Evolutionary conservation across 2,329 filamentous ascomycete species (phyloP).

Genomic region (Albifimbria verrucaria): DNA sequence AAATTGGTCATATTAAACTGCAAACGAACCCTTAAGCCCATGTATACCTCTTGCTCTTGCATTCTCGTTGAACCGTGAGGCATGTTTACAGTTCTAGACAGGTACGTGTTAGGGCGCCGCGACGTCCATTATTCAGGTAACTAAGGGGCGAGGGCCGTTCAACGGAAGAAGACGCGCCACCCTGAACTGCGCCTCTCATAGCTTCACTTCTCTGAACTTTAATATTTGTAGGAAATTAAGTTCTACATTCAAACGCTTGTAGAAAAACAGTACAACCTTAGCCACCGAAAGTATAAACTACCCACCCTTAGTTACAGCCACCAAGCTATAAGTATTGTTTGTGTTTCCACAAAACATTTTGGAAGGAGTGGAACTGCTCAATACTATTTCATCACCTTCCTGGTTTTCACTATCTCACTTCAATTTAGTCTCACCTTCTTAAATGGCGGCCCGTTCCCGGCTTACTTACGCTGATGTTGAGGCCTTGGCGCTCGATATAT

Average conservation of each 20-base stretch:
- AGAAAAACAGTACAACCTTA: not conserved
- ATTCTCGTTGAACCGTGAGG: no score
- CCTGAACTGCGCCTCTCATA: no score
- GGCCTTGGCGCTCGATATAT: not conserved
- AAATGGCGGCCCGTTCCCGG: not conserved
- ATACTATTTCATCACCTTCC: not conserved
- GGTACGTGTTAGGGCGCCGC: no score
- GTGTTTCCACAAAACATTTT: not conserved
- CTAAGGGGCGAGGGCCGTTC: no score
- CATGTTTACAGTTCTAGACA: no score
- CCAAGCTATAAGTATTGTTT: not conserved
- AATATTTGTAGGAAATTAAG: no score
- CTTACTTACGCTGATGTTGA: not conserved
- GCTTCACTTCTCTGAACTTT: no score
- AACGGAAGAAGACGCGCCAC: no score
- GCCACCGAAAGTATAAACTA: not conserved
- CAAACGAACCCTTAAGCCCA: no score
- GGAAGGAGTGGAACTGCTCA: not conserved
- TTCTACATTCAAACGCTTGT: not conserved
- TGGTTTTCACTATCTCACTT: not conserved
- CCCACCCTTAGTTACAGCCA: not conserved
- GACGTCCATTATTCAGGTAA: no score
- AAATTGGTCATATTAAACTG: no score
- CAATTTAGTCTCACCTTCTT: not conserved
- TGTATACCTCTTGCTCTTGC: no score